Evolutionary conservation across 352 stramenopile species (phyloP), one percentile per base, ranked within the genome.

Genomic region (Globisporangium rhizosaccharum): DNA sequence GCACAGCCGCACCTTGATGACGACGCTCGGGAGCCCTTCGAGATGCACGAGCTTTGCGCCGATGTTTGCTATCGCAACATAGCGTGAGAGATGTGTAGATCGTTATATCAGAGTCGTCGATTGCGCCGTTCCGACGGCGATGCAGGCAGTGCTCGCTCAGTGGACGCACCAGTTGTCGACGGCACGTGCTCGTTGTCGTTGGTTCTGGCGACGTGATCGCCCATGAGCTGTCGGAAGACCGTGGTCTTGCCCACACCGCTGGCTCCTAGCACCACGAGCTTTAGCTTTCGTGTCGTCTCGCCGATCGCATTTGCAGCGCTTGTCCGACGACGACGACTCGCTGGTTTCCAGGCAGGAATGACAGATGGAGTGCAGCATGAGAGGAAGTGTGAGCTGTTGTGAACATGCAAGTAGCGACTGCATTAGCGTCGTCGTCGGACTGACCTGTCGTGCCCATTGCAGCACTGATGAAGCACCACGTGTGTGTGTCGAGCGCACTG

Each of bases 21-120:
- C 51, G 26, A 76, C 59, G 4, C 62, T 74, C 7, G 59, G 39
- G 2, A 71, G 52, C 1, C 56, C 63, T 26, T 82, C 70, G 10
- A 89, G 62, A 44, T 66, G 64, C 52, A 89, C 42, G 26, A 89
- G 54, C 59, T 89, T 89, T 15, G 70, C 72, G 23, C 76, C 79
- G 45, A 87, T 72, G 42, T 65, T 72, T 15, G 65, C 73, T 85
- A 50, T 18, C 18, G 8, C n/a, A 37, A 6, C 4, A 28, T 2
- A 23, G 15, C 30, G 42, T 20, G 17, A 2, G 30, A 49, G 39
- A 18, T 36, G 30, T 23, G n/a, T n/a, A 18, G 8, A 20, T 30
- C 25, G 25, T 20, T 17, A 25, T 28, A 42, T 25, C 53, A 59
- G 45, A 52, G 20, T 17, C 4, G 20, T 20, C 26, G 8, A 23